Conservation (phyloP, 2,329 filamentous ascomycete species). For the Ceratocystiopsis minuta region DNA sequence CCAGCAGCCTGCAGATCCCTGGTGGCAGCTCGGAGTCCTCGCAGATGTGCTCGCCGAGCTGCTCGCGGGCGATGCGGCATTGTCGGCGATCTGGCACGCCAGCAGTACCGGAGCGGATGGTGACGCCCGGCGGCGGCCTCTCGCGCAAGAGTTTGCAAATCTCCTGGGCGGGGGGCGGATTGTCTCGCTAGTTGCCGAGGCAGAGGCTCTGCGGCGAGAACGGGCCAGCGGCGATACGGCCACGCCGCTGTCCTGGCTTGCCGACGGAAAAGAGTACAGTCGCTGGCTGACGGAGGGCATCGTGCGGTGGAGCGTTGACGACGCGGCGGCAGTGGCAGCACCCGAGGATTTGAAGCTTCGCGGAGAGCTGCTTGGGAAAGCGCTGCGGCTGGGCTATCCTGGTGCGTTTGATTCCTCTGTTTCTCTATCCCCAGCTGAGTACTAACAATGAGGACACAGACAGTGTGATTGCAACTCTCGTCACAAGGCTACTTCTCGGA, state of each 20-base stretch:
- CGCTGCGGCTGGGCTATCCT: constrained; percentile 53
- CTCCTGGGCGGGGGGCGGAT: constrained; percentile 31
- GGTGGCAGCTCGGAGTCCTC: constrained; percentile 25
- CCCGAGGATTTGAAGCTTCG: constrained; percentile 18
- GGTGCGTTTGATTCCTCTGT: constrained; percentile 29
- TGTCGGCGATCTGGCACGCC: constrained; percentile 21
- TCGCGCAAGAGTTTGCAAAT: constrained; percentile 26
- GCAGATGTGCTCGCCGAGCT: constrained; percentile 26
- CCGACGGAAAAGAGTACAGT: constrained; percentile 45
- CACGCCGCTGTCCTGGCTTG: constrained; percentile 33
- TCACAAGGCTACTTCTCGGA: constrained; percentile 17
- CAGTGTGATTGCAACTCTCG: constrained; percentile 18
- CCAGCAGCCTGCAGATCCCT: constrained; percentile 13
- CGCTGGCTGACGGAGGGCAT: constrained; percentile 56
- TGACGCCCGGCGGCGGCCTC: constrained; percentile 14
- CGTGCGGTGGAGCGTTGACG: constrained; percentile 15
- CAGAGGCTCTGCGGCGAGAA: constrained; percentile 28
- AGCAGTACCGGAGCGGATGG: constrained; percentile 9
- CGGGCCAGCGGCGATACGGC: constrained; percentile 7
- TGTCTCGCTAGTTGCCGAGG: constrained; percentile 34
- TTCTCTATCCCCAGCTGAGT: too few species aligned
- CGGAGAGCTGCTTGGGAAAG: constrained; percentile 34
- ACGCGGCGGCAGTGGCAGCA: constrained; percentile 9
- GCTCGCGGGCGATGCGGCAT: constrained; percentile 19
- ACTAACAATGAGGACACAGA: constrained; percentile 21